phyloP scores from a whole-genome alignment of 2,329 filamentous ascomycete genomes.

The Corynespora cassiicola region DNA sequence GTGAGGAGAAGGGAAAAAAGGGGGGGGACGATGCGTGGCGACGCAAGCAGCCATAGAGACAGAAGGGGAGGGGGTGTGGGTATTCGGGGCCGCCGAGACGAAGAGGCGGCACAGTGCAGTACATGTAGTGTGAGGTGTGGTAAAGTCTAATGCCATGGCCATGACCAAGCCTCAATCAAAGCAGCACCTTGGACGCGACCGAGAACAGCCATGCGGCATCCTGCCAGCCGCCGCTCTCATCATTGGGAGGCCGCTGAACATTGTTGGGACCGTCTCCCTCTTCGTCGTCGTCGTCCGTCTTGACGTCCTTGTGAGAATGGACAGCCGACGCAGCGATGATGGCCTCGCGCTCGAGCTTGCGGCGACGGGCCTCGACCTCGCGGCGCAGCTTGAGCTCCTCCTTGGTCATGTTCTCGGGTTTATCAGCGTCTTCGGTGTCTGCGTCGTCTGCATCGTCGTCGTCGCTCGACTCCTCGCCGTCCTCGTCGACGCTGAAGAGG shows the following conservation, averaged over 20 bases:
- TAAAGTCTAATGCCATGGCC: no score
- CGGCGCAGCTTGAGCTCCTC: constrained; percentile 45
- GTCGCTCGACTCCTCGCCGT: constrained; percentile 47
- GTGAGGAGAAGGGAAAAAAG: no score
- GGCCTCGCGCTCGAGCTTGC: constrained; percentile 43
- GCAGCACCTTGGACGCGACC: constrained; percentile 55
- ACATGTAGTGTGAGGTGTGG: no score
- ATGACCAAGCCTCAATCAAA: no score
- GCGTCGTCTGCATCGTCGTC: constrained; percentile 34
- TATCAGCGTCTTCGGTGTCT: constrained; percentile 28
- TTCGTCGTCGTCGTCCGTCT: constrained; percentile 10
- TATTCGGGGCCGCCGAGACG: no score
- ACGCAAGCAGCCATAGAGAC: no score
- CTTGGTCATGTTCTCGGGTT: constrained; percentile 39
- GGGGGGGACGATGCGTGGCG: no score
- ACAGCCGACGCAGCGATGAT: constrained; percentile 45
- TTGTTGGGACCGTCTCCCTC: constrained; percentile 19
- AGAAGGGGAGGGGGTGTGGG: no score
- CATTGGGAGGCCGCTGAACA: constrained; percentile 20
- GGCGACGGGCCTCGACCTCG: constrained; percentile 44
- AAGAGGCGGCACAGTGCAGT: no score
- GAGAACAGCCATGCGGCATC: constrained; percentile 66
- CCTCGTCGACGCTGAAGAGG: constrained; percentile 61
- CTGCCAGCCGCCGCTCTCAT: constrained; percentile 59
- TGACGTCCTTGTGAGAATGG: constrained; percentile 37